A percentile compares a stretch with the other conserved stretches of the same genome.
phyloP scores from a whole-genome alignment of 345 rosid species.

The Salix exigua region DNA sequence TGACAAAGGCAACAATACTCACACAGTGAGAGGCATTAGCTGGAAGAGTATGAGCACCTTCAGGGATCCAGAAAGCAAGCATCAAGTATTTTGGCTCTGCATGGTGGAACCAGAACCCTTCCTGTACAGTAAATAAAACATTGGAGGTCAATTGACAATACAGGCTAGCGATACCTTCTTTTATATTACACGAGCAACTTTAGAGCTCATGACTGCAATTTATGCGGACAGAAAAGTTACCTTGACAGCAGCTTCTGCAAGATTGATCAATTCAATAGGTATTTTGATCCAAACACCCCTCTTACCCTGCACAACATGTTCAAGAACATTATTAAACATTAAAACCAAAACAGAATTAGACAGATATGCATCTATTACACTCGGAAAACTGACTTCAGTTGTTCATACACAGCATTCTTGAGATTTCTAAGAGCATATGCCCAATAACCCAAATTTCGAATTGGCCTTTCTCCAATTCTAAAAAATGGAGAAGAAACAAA shows the following conservation, averaged over 20 bases:
- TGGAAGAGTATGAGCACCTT: slow-evolving; percentile 58
- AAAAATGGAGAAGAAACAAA: not conserved
- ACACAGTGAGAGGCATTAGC: slow-evolving; percentile 87
- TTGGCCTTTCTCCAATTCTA: not conserved
- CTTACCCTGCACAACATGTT: slow-evolving; percentile 52
- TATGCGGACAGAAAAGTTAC: slow-evolving; percentile 25
- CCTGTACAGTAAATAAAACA: slow-evolving; percentile 40
- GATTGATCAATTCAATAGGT: slow-evolving; percentile 58
- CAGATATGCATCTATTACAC: not conserved
- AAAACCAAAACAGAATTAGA: not conserved
- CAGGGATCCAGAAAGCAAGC: slow-evolving; percentile 85
- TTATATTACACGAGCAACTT: not conserved
- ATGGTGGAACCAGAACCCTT: slow-evolving; percentile 92
- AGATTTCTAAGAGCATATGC: not conserved
- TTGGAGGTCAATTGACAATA: not conserved
- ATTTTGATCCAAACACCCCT: slow-evolving; percentile 87
- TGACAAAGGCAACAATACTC: slow-evolving; percentile 67
- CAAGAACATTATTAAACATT: not conserved
- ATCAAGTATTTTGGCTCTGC: slow-evolving; percentile 78
- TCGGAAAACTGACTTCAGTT: not conserved
- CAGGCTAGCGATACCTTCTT: not conserved
- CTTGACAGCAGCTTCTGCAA: slow-evolving; percentile 73
- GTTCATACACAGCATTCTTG: not conserved
- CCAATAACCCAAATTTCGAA: not conserved
- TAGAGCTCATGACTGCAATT: not conserved